phyloP scores from a whole-genome alignment of 2,329 filamentous ascomycete genomes.

The Coleophoma crateriformis region DNA sequence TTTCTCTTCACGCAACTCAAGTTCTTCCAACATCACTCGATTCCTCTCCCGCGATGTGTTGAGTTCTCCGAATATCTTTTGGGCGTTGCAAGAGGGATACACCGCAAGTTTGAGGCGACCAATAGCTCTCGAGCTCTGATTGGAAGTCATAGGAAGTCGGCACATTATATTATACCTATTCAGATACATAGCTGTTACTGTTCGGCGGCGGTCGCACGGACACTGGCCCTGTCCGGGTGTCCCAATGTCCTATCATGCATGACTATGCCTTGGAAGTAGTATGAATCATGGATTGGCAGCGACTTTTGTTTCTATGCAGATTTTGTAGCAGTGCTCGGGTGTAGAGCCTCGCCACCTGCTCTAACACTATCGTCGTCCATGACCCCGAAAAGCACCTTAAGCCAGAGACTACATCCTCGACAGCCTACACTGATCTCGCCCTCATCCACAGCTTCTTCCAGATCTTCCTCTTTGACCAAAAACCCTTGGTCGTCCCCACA shows the following conservation, averaged over 20 bases:
- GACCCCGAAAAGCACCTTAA: constrained; percentile 58
- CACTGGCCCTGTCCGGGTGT: too few species aligned
- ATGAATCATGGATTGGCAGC: too few species aligned
- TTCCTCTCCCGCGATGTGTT: constrained; percentile 20
- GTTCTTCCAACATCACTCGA: constrained; percentile 22
- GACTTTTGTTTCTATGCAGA: background rate
- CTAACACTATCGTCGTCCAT: constrained; percentile 28
- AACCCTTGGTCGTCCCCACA: constrained; percentile 60
- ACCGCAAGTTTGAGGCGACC: constrained; percentile 30
- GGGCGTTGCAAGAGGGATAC: constrained; percentile 19
- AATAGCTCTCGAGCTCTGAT: constrained; percentile 25
- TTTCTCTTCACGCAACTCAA: constrained; percentile 21
- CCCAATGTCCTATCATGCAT: too few species aligned
- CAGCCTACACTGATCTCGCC: constrained; percentile 61
- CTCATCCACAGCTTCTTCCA: constrained; percentile 51
- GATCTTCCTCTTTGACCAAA: constrained; percentile 50
- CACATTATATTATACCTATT: constrained; percentile 9
- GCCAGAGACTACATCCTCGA: constrained; percentile 61
- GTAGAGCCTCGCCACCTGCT: background rate
- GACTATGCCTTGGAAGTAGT: too few species aligned
- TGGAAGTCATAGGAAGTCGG: constrained; percentile 29
- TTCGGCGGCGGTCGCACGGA: too few species aligned
- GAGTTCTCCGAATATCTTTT: constrained; percentile 17
- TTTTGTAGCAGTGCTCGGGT: background rate
- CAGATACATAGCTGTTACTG: too few species aligned